Evolutionary conservation across 345 rosid genomes (phyloP).

Genomic region (Tarenaya hassleriana): DNA sequence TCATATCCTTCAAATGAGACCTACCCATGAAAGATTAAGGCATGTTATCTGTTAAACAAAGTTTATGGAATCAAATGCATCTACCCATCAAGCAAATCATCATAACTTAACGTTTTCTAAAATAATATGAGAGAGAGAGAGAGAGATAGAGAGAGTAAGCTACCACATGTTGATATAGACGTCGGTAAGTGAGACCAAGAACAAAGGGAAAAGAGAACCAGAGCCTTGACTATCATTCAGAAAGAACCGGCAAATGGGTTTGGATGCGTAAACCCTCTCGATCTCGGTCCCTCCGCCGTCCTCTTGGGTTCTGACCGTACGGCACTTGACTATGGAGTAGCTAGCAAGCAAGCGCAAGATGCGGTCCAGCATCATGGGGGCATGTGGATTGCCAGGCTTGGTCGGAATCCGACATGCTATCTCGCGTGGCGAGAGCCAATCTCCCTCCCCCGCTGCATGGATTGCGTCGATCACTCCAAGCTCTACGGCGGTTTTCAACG

Average conservation of each 20-base stretch:
- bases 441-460: slow-evolving; percentile 22
- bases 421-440: slow-evolving; percentile 40
- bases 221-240: slow-evolving; percentile 26
- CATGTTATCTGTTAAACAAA: too few relatives aligned
- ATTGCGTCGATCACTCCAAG: slow-evolving; percentile 45
- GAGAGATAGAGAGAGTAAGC: background rate
- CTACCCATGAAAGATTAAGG: too few relatives aligned
- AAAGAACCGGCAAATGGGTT: slow-evolving; percentile 27
- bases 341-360: slow-evolving; percentile 43
- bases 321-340: slow-evolving; percentile 39
- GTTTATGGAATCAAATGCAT: too few relatives aligned
- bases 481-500: slow-evolving; percentile 41
- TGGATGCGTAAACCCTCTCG: slow-evolving; percentile 19
- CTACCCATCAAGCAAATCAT: too few relatives aligned
- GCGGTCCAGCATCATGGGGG: slow-evolving; percentile 44
- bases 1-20: slow-evolving; percentile 39
- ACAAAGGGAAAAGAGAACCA: slow-evolving; percentile 23
- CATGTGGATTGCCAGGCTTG: slow-evolving; percentile 35
- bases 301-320: slow-evolving; percentile 16
- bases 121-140: too few relatives aligned
- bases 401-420: slow-evolving; percentile 31
- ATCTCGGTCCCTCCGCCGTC: too few relatives aligned
- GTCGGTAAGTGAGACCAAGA: slow-evolving; percentile 12
- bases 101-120: too few relatives aligned
- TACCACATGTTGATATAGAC: slow-evolving; percentile 27